Percentiles rank a stretch among this genome's conserved stretches.
Conservation (phyloP, 129 eudicot genomes). For the Flaveria brownii region DNA sequence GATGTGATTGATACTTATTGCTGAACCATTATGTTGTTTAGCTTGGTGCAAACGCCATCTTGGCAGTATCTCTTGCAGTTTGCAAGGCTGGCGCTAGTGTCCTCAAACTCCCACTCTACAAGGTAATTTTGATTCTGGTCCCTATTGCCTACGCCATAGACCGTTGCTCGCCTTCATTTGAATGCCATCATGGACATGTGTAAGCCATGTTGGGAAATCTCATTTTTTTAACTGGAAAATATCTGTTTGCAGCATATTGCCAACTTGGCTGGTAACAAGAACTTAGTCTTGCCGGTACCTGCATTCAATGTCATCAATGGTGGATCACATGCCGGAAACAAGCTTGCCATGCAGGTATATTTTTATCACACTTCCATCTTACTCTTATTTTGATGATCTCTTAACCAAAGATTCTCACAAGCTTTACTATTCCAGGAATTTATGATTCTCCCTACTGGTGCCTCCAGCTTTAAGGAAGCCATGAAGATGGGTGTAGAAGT, state of each 20-base stretch:
- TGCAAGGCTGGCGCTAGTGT: constrained; percentile 91
- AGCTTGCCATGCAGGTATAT: constrained; percentile 94
- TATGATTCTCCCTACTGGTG: constrained; percentile 96
- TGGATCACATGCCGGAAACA: constrained; percentile 98
- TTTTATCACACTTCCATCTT: not conserved
- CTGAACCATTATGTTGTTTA: constrained; percentile 31
- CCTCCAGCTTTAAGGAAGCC: constrained; percentile 89
- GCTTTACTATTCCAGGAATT: constrained; percentile 57
- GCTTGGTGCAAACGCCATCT: constrained; percentile 90
- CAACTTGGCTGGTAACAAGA: constrained; percentile 90
- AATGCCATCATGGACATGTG: not conserved
- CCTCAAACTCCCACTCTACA: constrained; percentile 74
- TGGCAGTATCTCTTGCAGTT: constrained; percentile 90
- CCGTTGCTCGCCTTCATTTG: not conserved
- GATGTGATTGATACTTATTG: constrained; percentile 19
- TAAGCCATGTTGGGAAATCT: not conserved
- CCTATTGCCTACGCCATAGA: no score
- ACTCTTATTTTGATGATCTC: constrained; percentile 1
- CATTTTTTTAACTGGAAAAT: not conserved
- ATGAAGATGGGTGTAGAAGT: constrained; percentile 99
- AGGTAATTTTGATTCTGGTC: constrained; percentile 41
- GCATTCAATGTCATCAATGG: constrained; percentile 97
- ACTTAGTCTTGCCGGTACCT: constrained; percentile 86
- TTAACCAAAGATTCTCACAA: constrained; percentile 24
- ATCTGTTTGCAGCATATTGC: constrained; percentile 71